Evolutionary conservation across 306 rosid genomes (phyloP).

Genomic region (Pachyrhizus erosus): DNA sequence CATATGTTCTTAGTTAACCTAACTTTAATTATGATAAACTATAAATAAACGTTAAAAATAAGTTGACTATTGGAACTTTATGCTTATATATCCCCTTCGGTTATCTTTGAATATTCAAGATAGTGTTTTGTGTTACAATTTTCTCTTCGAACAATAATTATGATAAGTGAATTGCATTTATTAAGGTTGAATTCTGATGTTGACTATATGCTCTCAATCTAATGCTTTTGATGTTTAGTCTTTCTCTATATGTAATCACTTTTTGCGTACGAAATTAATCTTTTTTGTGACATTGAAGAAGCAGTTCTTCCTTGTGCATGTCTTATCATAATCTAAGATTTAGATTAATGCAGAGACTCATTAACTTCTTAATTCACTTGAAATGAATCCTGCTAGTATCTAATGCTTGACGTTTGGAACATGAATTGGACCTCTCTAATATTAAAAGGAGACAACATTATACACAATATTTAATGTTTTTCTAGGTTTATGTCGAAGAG

Average conservation of each 20-base stretch:
- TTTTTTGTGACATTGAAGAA: background rate
- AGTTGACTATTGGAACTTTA: background rate
- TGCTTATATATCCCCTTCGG: background rate
- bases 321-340: background rate
- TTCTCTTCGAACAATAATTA: background rate
- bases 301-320: background rate
- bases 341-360: background rate
- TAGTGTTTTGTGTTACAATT: background rate
- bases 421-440: background rate
- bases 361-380: background rate
- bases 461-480: background rate
- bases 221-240: background rate
- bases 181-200: background rate
- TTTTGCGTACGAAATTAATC: background rate
- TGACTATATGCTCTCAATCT: background rate
- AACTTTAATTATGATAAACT: background rate
- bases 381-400: background rate
- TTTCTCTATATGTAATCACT: background rate
- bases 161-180: background rate
- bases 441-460: background rate
- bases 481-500: background rate
- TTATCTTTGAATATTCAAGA: conserved; percentile 13
- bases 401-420: background rate
- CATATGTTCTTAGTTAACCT: conserved; percentile 16
- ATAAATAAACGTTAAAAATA: background rate